Conservation (phyloP, 208 protist species). For the Leishmania tarentolae region DNA sequence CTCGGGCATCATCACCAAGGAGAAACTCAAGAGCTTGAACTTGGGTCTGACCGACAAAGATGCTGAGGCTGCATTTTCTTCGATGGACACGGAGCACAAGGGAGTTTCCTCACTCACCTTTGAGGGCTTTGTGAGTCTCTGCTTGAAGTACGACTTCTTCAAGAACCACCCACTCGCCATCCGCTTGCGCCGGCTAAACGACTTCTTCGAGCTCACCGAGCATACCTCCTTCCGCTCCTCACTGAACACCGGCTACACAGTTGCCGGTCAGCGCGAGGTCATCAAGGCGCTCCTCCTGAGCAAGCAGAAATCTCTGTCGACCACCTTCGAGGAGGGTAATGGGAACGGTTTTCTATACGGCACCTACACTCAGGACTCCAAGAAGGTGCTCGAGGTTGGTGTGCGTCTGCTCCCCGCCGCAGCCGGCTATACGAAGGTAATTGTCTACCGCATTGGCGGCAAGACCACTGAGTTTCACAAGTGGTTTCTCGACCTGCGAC, state of each 20-base stretch:
- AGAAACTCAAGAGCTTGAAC: slow-evolving; percentile 71
- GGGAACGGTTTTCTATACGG: slow-evolving; percentile 77
- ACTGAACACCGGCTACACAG: slow-evolving; percentile 85
- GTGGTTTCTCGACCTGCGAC: slow-evolving; percentile 82
- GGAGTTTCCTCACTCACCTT: slow-evolving; percentile 62
- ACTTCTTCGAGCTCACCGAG: slow-evolving; percentile 81
- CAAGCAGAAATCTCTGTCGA: slow-evolving; percentile 57
- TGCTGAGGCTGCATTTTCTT: slow-evolving; percentile 61
- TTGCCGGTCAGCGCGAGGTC: slow-evolving; percentile 67
- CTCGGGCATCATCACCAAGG: slow-evolving; percentile 76
- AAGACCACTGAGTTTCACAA: slow-evolving; percentile 81
- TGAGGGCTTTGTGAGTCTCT: slow-evolving; percentile 81
- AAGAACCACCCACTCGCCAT: slow-evolving; percentile 82
- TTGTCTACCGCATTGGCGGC: slow-evolving; percentile 82
- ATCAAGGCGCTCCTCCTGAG: slow-evolving; percentile 71
- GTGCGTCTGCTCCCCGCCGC: slow-evolving; percentile 67
- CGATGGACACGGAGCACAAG: slow-evolving; percentile 58
- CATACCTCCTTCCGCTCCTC: slow-evolving; percentile 53
- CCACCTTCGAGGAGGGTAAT: slow-evolving; percentile 65
- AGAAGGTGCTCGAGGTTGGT: slow-evolving; percentile 73
- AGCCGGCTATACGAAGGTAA: slow-evolving; percentile 80
- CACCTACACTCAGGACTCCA: slow-evolving; percentile 43
- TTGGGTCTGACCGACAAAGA: slow-evolving; percentile 71
- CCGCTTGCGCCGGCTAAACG: slow-evolving; percentile 70
- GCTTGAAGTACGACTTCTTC: slow-evolving; percentile 78